These are phyloP conservation scores for Talaromyces sp. DNA, from an alignment of 2,329 filamentous ascomycete species.

Conservation along the genomic window DNA sequence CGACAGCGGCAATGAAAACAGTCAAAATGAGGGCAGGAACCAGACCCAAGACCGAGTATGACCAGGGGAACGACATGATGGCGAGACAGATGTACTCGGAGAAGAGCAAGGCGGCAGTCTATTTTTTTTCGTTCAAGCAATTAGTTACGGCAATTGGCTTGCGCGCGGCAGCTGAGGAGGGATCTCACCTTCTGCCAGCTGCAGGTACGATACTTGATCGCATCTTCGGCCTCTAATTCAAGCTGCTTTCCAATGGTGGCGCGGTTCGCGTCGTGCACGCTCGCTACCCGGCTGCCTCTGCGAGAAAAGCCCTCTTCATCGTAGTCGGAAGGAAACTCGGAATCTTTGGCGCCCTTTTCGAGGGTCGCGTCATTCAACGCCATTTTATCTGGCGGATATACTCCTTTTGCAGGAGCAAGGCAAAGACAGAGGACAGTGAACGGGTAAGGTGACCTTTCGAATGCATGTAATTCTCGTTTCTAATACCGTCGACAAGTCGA, in stretches of 20 bases:
- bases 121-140: background rate
- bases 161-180: background rate
- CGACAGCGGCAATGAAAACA: conserved; percentile 68
- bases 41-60: conserved; percentile 80
- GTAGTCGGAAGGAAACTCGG: conserved; percentile 15
- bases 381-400: conserved; percentile 36
- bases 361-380: conserved; percentile 24
- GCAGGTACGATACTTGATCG: conserved; percentile 89
- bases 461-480: conserved; percentile 28
- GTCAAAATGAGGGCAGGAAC: conserved; percentile 84
- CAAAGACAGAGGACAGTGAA: conserved; percentile 22
- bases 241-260: conserved; percentile 62
- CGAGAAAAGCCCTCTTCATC: conserved; percentile 24
- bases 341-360: conserved; percentile 11
- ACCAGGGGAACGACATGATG: conserved; percentile 96
- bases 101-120: conserved; percentile 85
- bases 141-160: conserved; percentile 5
- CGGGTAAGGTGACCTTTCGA: conserved; percentile 20
- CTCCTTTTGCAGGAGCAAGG: conserved; percentile 28
- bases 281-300: conserved; percentile 15
- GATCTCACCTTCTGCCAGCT: conserved; percentile 76
- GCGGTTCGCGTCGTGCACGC: conserved; percentile 33
- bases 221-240: conserved; percentile 68
- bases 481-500: background rate
- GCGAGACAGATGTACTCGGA: conserved; percentile 91